These are phyloP conservation scores for Triticum urartu DNA, from an alignment of 176 grass and related monocot genomes.

Conservation along the genomic window DNA sequence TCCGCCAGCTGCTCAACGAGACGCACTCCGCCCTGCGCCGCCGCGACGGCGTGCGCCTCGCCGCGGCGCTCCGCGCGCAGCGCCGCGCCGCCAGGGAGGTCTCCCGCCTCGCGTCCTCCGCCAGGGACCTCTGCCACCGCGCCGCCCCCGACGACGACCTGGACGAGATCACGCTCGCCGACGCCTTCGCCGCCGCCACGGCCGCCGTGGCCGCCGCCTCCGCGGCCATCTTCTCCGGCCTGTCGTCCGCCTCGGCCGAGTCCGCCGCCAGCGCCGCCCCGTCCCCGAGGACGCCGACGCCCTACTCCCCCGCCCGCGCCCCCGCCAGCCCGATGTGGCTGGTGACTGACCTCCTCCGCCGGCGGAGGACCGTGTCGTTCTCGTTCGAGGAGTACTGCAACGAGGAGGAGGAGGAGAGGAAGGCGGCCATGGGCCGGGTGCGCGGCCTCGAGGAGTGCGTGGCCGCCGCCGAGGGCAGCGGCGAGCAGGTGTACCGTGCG, in stretches of 20 bases:
- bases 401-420: constrained; percentile 68
- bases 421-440: constrained; percentile 48
- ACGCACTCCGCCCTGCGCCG: constrained; percentile 42
- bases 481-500: constrained; percentile 57
- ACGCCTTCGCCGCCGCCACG: constrained; percentile 36
- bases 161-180: constrained; percentile 45
- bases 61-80: constrained; percentile 44
- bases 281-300: constrained; percentile 33
- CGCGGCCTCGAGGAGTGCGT: constrained; percentile 56
- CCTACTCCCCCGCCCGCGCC: constrained; percentile 39
- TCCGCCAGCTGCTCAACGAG: constrained; percentile 48
- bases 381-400: constrained; percentile 47
- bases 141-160: constrained; percentile 24
- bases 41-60: constrained; percentile 40
- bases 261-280: constrained; percentile 46
- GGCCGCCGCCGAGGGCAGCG: constrained; percentile 45
- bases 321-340: constrained; percentile 58
- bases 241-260: constrained; percentile 46
- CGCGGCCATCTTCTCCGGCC: constrained; percentile 44
- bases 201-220: constrained; percentile 39
- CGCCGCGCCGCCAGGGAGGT: constrained; percentile 46
- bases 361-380: constrained; percentile 35
- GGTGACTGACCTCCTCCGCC: constrained; percentile 58
- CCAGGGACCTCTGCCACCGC: constrained; percentile 45
- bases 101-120: constrained; percentile 26